phyloP scores from a whole-genome alignment of 257 asterid species.

The Thymus mandschuricus region DNA sequence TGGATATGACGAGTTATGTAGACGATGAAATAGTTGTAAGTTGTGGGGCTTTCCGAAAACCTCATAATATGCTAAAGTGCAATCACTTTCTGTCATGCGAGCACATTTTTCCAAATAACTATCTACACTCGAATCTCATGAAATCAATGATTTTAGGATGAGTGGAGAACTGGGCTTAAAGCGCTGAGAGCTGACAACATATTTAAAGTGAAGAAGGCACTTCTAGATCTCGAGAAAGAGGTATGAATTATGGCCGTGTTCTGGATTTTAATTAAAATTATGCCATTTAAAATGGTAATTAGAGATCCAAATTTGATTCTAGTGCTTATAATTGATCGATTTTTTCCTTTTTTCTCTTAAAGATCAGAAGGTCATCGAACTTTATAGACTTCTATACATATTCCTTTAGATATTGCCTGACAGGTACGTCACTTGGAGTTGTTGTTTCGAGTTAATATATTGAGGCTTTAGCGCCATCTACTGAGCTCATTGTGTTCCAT shows the following conservation, averaged over 20 bases:
- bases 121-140: slow-evolving; percentile 5
- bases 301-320: slow-evolving; percentile 8
- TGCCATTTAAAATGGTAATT: not conserved
- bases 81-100: slow-evolving; percentile 5
- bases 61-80: not conserved
- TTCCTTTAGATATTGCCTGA: slow-evolving; percentile 74
- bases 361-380: slow-evolving; percentile 68
- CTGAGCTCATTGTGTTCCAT: slow-evolving; percentile 24
- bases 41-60: not conserved
- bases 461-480: not conserved
- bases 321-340: slow-evolving; percentile 14
- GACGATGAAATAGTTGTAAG: not conserved
- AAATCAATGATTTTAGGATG: slow-evolving; percentile 51
- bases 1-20: not conserved
- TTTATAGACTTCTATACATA: slow-evolving; percentile 68
- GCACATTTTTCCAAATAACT: slow-evolving; percentile 2
- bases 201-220: slow-evolving; percentile 60
- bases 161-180: slow-evolving; percentile 81
- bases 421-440: slow-evolving; percentile 50
- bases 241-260: slow-evolving; percentile 34
- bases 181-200: slow-evolving; percentile 60
- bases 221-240: slow-evolving; percentile 70
- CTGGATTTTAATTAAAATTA: slow-evolving; percentile 11
- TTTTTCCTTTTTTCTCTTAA: slow-evolving; percentile 32
- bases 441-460: slow-evolving; percentile 2